Evolutionary conservation across 345 rosid species (phyloP).

Genomic region (Citrus inodora): DNA sequence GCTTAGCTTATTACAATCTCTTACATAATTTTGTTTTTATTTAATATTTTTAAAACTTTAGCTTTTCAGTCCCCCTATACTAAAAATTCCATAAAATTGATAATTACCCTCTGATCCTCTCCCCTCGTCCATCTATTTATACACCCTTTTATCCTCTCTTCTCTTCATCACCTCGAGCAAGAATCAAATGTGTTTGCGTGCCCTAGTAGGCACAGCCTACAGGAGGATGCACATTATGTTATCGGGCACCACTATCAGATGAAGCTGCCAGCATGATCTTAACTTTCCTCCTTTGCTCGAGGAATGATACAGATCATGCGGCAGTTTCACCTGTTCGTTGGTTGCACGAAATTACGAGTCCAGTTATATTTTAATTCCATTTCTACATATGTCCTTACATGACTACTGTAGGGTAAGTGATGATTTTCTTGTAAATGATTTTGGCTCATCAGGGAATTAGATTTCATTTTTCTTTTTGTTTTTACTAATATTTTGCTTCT

Average conservation of each 20-base stretch:
- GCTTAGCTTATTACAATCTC: constrained; percentile 4
- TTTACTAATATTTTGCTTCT: not conserved
- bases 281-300: constrained; percentile 31
- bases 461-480: not conserved
- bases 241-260: constrained; percentile 67
- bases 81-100: constrained; percentile 7
- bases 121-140: constrained; percentile 20
- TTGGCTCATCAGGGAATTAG: constrained; percentile 16
- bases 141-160: constrained; percentile 18
- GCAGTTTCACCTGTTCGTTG: constrained; percentile 84
- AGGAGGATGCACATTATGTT: constrained; percentile 10
- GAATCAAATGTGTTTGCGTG: not conserved
- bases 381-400: not conserved
- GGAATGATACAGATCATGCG: constrained; percentile 75
- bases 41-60: not conserved
- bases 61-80: not conserved
- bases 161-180: constrained; percentile 7
- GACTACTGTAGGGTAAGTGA: constrained; percentile 12
- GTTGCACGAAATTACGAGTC: constrained; percentile 37
- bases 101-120: constrained; percentile 15
- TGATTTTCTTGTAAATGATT: constrained; percentile 9
- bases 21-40: not conserved
- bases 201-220: not conserved
- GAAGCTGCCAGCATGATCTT: constrained; percentile 99
- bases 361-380: not conserved